phyloP scores from a whole-genome alignment of 192 early-diverging fungal species.

The Coemansia sp. region DNA sequence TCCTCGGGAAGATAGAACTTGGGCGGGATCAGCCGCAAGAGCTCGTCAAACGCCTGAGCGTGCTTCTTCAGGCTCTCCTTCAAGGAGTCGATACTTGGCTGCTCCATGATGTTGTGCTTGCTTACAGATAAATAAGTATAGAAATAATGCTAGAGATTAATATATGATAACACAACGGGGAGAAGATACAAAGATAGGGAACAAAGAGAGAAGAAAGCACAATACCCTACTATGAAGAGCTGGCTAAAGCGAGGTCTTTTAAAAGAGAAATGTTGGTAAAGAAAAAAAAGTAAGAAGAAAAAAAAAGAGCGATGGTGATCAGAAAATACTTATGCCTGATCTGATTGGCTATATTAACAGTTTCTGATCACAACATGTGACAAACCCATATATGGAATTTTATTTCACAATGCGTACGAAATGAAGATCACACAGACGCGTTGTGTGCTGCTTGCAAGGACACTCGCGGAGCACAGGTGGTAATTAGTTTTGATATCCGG shows the following conservation, averaged over 20 bases:
- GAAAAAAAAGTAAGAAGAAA: not conserved
- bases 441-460: no score
- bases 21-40: constrained; percentile 82
- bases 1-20: constrained; percentile 77
- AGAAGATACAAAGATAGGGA: not conserved
- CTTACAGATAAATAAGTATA: not conserved
- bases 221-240: not conserved
- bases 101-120: not conserved
- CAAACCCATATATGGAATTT: no score
- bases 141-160: not conserved
- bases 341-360: not conserved
- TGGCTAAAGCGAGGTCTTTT: not conserved
- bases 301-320: not conserved
- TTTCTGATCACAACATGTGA: no score
- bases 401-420: not conserved
- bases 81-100: constrained; percentile 31
- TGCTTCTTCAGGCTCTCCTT: constrained; percentile 67
- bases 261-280: not conserved
- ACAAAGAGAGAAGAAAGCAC: not conserved
- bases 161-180: not conserved
- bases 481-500: no score
- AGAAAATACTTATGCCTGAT: not conserved
- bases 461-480: no score
- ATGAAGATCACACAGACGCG: not conserved
- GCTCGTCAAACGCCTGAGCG: constrained; percentile 68